A percentile compares a stretch with the other conserved stretches of the same genome.
These are phyloP conservation scores for Penicillium mononematosum DNA, from an alignment of 495 filamentous ascomycete genomes.

Conservation along the genomic window DNA sequence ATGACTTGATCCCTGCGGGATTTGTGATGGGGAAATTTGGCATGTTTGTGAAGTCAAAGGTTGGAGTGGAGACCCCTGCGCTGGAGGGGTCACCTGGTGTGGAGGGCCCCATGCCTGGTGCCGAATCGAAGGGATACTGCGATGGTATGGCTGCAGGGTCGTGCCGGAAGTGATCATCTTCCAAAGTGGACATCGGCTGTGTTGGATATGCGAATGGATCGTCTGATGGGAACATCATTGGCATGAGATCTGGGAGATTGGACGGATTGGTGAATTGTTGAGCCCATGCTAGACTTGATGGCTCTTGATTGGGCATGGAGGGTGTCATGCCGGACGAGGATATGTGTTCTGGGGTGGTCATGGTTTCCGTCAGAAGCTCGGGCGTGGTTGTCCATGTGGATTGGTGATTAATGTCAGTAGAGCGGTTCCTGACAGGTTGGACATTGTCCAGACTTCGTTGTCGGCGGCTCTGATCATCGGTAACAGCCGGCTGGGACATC, in stretches of 20 bases:
- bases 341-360: slow-evolving; percentile 34
- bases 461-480: slow-evolving; percentile 23
- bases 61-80: slow-evolving; percentile 26
- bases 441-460: slow-evolving; percentile 38
- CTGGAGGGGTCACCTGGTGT: slow-evolving; percentile 20
- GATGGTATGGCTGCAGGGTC: slow-evolving; percentile 22
- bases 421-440: slow-evolving; percentile 24
- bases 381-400: slow-evolving; percentile 34
- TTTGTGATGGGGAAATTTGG: slow-evolving; percentile 26
- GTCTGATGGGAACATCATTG: slow-evolving; percentile 88
- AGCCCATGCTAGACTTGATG: slow-evolving; percentile 27
- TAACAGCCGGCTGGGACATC: slow-evolving; percentile 22
- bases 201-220: slow-evolving; percentile 91
- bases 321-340: slow-evolving; percentile 15
- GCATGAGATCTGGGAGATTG: slow-evolving; percentile 69
- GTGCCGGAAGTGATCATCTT: slow-evolving; percentile 50
- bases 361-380: slow-evolving; percentile 32
- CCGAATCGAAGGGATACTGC: slow-evolving; percentile 20
- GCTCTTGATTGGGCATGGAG: slow-evolving; percentile 27
- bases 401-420: slow-evolving; percentile 23
- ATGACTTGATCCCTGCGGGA: slow-evolving; percentile 25
- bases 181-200: slow-evolving; percentile 70
- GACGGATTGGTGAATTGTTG: slow-evolving; percentile 36
- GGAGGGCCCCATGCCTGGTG: slow-evolving; percentile 20
- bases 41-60: slow-evolving; percentile 35